A percentile compares a stretch with the other conserved stretches of the same genome.
Conservation (phyloP, 345 rosid genomes). For the Eucalyptus globulus region DNA sequence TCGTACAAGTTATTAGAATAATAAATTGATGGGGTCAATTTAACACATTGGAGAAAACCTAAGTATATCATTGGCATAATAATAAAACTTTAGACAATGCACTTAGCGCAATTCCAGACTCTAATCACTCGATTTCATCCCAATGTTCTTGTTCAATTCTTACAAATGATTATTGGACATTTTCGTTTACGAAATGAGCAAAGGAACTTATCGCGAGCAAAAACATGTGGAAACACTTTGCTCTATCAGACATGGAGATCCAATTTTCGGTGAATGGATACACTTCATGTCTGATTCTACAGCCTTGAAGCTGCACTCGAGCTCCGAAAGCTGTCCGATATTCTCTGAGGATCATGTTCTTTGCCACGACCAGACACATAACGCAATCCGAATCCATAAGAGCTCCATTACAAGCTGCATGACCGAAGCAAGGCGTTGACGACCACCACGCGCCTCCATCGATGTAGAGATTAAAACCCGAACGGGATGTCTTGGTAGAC, state of each 20-base stretch:
- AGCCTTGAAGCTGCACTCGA: not conserved
- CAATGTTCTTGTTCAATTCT: not conserved
- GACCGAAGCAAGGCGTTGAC: too few relatives aligned
- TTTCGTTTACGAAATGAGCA: too few relatives aligned
- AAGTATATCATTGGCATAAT: not conserved
- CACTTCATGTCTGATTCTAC: not conserved
- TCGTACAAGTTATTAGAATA: not conserved
- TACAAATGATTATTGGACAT: too few relatives aligned
- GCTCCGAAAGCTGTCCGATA: not conserved
- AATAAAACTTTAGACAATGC: too few relatives aligned
- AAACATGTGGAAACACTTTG: not conserved
- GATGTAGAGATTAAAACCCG: not conserved
- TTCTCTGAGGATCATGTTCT: not conserved
- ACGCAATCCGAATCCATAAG: not conserved
- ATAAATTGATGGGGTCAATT: too few relatives aligned
- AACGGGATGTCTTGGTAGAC: not conserved
- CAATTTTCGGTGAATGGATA: not conserved
- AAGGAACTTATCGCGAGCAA: too few relatives aligned
- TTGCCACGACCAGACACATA: not conserved
- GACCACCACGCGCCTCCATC: too few relatives aligned
- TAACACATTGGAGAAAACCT: too few relatives aligned
- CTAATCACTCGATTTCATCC: not conserved
- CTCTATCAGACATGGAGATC: not conserved
- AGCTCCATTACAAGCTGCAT: not conserved
- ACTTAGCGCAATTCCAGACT: too few relatives aligned